These are phyloP conservation scores for Suhomyces ambrosiae DNA, from an alignment of 1,139 yeast genomes.

Conservation along the genomic window DNA sequence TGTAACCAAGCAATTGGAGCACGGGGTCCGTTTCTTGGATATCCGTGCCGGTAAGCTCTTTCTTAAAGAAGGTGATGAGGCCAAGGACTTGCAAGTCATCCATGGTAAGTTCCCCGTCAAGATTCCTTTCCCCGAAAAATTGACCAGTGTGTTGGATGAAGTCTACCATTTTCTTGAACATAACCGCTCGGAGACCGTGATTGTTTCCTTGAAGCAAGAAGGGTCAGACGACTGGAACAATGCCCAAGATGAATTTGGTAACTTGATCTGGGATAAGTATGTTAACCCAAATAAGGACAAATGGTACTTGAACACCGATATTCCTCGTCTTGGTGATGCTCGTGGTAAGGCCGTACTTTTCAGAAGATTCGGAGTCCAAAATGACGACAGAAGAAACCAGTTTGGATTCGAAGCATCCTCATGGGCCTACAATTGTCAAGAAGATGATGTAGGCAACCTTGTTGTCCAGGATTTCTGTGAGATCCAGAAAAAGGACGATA, in stretches of 20 bases:
- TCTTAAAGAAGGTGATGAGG: constrained; percentile 47
- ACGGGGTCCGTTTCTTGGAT: constrained; percentile 77
- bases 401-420: constrained; percentile 71
- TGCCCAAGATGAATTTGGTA: constrained; percentile 64
- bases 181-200: constrained; percentile 60
- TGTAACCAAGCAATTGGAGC: constrained; percentile 60
- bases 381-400: constrained; percentile 41
- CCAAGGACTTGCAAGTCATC: constrained; percentile 63
- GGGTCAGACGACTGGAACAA: constrained; percentile 69
- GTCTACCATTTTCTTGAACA: constrained; percentile 58
- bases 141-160: constrained; percentile 51
- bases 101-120: constrained; percentile 80
- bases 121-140: constrained; percentile 58
- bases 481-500: constrained; percentile 53
- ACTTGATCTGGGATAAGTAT: constrained; percentile 63
- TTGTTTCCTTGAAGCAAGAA: constrained; percentile 75
- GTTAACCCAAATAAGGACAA: constrained; percentile 51
- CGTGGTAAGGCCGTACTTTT: constrained; percentile 70
- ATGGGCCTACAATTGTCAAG: constrained; percentile 69
- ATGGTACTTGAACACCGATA: constrained; percentile 61
- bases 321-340: constrained; percentile 62
- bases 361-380: constrained; percentile 67
- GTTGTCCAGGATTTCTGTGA: constrained; percentile 80
- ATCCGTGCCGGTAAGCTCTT: constrained; percentile 65
- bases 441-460: constrained; percentile 63